Base-by-base conservation (phyloP, 2,329 filamentous ascomycete genomes). In the Botrytis fabae region DNA sequence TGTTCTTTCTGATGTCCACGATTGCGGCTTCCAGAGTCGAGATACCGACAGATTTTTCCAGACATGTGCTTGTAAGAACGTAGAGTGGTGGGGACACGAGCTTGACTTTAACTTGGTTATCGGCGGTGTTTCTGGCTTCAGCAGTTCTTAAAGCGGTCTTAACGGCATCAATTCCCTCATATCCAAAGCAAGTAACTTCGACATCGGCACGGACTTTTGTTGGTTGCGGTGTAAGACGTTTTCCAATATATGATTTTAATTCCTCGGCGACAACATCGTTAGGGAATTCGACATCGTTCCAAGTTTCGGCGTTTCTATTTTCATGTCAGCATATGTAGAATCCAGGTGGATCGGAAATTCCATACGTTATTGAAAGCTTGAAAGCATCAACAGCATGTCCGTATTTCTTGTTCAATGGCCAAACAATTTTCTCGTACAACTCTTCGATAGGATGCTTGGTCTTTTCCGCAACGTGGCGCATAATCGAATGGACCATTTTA, bases 401-500 rank as follows among this genome's bases (percentile, higher is more conserved):
- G 82, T 94, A 99, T 86, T 95, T 97, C 87, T 94, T 95, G 90
- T 98, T 97, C 80, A 99, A 86, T 69, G 97, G 96, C 97, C 97
- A 99, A 77, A 91, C 94, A 82, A 99, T 98, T 78, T 87, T 91
- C 87, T 97, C 92, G 85, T 99, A 99, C 73, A 99, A 89, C 70
- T 91, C 89, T 87, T 98, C 94, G 81, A 99, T 97, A n/a, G 95
- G 95, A 44, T 91, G 93, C 81, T 93, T 91, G 61, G 94, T 97
- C 89, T 98, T 98, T 86, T 99, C 95, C 78, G 96, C 95, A 76
- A 99, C 96, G 83, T 99, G 96, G 83, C 95, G 92, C 93, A 99
- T 95, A 84, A 99, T 98, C 71, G 94, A 97, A 85, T 99, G 96
- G 59, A 98, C 96, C 87, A 97, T 97, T 88, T 99, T 99, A 87